These are phyloP conservation scores for Dictyostelium capitatum DNA, from an alignment of 78 protist genomes.

Conservation along the genomic window DNA sequence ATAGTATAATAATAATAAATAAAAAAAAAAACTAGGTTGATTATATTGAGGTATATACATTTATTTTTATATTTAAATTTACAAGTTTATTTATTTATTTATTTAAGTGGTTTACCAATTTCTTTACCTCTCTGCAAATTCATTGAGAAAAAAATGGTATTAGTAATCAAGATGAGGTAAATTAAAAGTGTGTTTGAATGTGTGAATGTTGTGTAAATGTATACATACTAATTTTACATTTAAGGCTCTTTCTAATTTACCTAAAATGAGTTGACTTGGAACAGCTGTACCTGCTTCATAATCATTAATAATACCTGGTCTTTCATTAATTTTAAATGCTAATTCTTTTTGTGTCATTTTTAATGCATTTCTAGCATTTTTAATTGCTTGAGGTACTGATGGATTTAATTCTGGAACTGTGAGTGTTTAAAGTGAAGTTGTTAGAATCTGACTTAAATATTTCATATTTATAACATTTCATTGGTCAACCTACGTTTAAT, in stretches of 20 bases:
- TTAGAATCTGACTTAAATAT: background rate
- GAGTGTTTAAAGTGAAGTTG: background rate
- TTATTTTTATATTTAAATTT: background rate
- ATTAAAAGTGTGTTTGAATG: background rate
- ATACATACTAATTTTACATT: constrained; percentile 80
- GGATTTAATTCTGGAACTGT: constrained; percentile 54
- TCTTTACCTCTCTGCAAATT: constrained; percentile 52
- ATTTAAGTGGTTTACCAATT: constrained; percentile 54
- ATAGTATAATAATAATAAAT: too few species aligned
- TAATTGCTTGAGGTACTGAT: constrained; percentile 68
- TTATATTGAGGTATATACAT: too few species aligned
- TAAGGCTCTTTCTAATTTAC: constrained; percentile 89
- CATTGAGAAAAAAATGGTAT: background rate
- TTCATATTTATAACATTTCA: background rate
- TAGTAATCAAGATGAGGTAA: background rate
- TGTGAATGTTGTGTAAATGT: background rate
- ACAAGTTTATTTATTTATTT: background rate
- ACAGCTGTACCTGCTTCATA: constrained; percentile 91
- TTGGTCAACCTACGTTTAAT: background rate
- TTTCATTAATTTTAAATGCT: constrained; percentile 82
- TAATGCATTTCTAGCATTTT: constrained; percentile 77
- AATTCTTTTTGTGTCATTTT: constrained; percentile 87
- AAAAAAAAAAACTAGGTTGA: too few species aligned
- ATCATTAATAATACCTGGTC: constrained; percentile 76
- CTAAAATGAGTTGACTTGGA: constrained; percentile 84